Base-by-base conservation (phyloP, 169 alveolate species). In the Plasmodium sp. region DNA sequence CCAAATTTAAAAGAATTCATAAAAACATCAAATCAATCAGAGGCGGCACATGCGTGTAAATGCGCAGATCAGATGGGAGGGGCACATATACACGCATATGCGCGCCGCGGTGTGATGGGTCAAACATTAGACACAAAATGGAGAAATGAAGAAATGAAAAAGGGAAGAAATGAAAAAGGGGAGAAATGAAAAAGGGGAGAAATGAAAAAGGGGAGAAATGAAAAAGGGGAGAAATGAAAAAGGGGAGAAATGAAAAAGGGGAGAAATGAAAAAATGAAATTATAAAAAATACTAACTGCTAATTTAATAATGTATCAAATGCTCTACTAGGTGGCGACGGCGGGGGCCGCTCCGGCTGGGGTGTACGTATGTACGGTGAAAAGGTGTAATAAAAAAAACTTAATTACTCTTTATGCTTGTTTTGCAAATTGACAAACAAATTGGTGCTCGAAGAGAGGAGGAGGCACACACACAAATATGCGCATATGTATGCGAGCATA, bases 1-100 rank as follows among this genome's bases (percentile, higher is more conserved):
- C 27, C 43, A 31, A 83, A 34, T 56, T 83, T 83, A 83, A 54
- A 83, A 83, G 41, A 83, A 83, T 83, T 83, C 80, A 83, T 83
- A 83, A 83, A 83, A 83, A 83, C 31, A 33, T 83, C 77, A 83
- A 83, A 83, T 83, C 18, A 33, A 58, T 33, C 45, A 82, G 41
- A 34, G 80, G 27, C 10, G 56, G 16, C 27, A 43, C 58, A 5
- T 80, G 56, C 14, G 14, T 43, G 56, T 27, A 31, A 67, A 9
- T 67, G 39, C 77, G 36, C 12, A 31, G 6, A 48, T 12, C 58
- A 12, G 10, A 10, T 48, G 77, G 31, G 39, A 62, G 39, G 3
- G 36, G 31, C 31, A 62, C 31, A 22, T 62, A 5, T 27, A 62
- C 36, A 62, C 9, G 22, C 36, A 62, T 6, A 27, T 62, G 16